These are phyloP conservation scores for Erythrophleum ivorense DNA, from an alignment of 331 rosid species.

Conservation along the genomic window DNA sequence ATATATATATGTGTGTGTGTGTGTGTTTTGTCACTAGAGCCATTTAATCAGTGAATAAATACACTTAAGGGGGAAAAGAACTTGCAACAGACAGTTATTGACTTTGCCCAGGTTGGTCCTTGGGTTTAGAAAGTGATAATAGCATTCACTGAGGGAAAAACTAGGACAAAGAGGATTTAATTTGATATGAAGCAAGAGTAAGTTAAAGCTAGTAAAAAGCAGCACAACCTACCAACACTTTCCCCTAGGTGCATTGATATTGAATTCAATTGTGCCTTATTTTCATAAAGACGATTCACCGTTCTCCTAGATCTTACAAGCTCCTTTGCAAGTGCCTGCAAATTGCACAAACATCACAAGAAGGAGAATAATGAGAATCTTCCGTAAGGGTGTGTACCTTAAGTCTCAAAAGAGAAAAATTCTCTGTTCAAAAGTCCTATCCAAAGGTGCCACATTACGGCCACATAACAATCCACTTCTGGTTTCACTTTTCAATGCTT, in stretches of 20 bases:
- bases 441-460: slow-evolving; percentile 7
- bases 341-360: slow-evolving; percentile 35
- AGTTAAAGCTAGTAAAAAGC: slow-evolving; percentile 12
- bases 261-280: slow-evolving; percentile 82
- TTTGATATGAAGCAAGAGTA: background rate
- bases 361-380: slow-evolving; percentile 11
- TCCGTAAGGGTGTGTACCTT: background rate
- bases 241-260: slow-evolving; percentile 93
- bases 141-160: background rate
- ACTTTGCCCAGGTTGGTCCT: slow-evolving; percentile 7
- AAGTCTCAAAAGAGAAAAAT: slow-evolving; percentile 18
- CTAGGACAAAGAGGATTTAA: background rate
- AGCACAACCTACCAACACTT: slow-evolving; percentile 74
- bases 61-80: background rate
- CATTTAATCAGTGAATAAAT: slow-evolving; percentile 5
- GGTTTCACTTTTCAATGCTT: slow-evolving; percentile 17
- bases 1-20: no score
- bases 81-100: background rate
- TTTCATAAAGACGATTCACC: slow-evolving; percentile 79
- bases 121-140: background rate
- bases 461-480: slow-evolving; percentile 14
- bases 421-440: slow-evolving; percentile 3
- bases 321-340: slow-evolving; percentile 79
- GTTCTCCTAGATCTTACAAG: slow-evolving; percentile 75
- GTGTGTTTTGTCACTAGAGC: background rate